phyloP scores from a whole-genome alignment of 2,329 filamentous ascomycete genomes.

The Tolypocladium endophyticum region DNA sequence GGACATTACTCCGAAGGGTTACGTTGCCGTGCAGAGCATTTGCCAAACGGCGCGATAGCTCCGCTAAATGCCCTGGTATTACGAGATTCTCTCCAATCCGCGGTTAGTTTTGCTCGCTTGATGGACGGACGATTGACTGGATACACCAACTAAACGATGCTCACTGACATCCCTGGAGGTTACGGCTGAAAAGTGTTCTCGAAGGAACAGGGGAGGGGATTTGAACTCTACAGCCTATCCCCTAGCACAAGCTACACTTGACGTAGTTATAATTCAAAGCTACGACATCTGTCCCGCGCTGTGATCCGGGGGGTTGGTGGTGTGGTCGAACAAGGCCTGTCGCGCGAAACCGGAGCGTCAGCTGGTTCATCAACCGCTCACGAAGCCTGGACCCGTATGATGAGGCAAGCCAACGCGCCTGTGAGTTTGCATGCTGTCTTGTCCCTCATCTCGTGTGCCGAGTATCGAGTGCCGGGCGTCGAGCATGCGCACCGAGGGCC shows the following conservation, averaged over 20 bases:
- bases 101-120: not conserved
- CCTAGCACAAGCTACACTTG: not conserved
- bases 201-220: not conserved
- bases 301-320: not conserved
- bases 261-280: not conserved
- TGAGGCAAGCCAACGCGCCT: not conserved
- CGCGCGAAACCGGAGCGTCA: not conserved
- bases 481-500: not conserved
- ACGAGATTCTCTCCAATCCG: not conserved
- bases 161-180: not conserved
- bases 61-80: not conserved
- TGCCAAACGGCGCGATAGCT: not conserved
- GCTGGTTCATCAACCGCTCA: not conserved
- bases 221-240: not conserved
- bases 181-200: not conserved
- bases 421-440: not conserved
- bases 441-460: not conserved
- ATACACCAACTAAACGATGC: not conserved
- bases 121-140: not conserved
- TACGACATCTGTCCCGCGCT: not conserved
- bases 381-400: not conserved
- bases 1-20: no score
- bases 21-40: not conserved
- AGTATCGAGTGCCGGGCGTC: not conserved
- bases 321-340: not conserved